Percentiles rank a stretch among this genome's conserved stretches.
Conservation (phyloP, 129 eudicot species). For the Escallonia herrerae region DNA sequence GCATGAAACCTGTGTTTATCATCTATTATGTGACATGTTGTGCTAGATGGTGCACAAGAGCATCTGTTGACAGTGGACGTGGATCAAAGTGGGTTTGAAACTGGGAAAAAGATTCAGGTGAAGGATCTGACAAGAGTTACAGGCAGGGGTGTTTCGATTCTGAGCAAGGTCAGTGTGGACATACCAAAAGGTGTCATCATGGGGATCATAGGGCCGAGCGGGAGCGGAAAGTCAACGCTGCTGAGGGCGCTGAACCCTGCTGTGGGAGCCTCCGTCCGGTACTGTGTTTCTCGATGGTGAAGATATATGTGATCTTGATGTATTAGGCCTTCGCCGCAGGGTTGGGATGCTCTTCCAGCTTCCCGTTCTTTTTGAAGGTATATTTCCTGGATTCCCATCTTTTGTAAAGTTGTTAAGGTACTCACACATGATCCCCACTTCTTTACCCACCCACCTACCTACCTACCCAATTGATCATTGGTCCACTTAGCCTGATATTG, state of each 20-base stretch:
- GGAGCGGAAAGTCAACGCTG: constrained; percentile 92
- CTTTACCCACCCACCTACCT: no score
- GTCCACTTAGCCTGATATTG: no score
- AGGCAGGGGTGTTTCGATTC: constrained; percentile 53
- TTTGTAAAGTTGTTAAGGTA: no score
- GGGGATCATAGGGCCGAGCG: constrained; percentile 98
- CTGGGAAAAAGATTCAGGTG: constrained; percentile 36
- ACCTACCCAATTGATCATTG: no score
- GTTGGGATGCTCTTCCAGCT: constrained; percentile 97
- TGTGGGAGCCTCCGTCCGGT: constrained; percentile 84
- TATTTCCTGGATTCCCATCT: no score
- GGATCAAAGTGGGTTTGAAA: constrained; percentile 9
- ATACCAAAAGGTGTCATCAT: constrained; percentile 71
- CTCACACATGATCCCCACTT: no score
- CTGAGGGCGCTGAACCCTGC: constrained; percentile 65
- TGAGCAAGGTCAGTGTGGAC: constrained; percentile 48
- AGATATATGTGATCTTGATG: constrained; percentile 72
- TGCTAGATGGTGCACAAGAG: constrained; percentile 36
- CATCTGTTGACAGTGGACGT: constrained; percentile 37
- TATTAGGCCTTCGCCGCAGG: constrained; percentile 66
- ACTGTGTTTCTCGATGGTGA: constrained; percentile 75
- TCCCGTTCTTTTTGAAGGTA: constrained; percentile 90
- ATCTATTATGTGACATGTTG: not conserved
- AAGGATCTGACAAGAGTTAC: constrained; percentile 40
- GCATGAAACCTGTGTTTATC: not conserved